Evolutionary conservation across 1,139 yeast species (phyloP).

Genomic region (Starmera stellimalicola): DNA sequence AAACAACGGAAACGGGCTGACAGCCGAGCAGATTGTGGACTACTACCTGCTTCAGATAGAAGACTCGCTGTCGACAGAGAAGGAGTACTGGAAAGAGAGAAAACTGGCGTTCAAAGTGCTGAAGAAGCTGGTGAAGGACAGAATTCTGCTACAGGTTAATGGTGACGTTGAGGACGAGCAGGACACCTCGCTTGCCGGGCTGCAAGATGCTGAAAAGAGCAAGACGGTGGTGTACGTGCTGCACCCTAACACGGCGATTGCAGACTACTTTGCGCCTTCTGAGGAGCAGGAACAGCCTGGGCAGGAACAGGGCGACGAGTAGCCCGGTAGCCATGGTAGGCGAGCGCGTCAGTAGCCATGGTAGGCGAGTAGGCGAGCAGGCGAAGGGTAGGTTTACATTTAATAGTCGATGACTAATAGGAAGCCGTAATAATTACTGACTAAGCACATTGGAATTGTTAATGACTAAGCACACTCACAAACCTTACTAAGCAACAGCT

Average conservation of each 20-base stretch:
- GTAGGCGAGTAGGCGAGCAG: too few relatives aligned
- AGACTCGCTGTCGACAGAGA: constrained; percentile 59
- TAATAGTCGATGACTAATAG: too few relatives aligned
- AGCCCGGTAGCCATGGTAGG: too few relatives aligned
- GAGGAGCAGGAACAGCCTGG: constrained; percentile 5
- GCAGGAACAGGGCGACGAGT: too few relatives aligned
- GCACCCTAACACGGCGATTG: constrained; percentile 84
- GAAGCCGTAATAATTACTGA: too few relatives aligned
- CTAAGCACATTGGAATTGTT: too few relatives aligned
- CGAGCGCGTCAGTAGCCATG: too few relatives aligned
- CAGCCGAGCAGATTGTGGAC: constrained; percentile 60
- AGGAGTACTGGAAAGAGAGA: constrained; percentile 63
- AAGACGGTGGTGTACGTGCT: constrained; percentile 49
- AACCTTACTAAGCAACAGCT: too few relatives aligned
- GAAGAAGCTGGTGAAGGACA: constrained; percentile 76
- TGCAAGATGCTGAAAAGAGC: constrained; percentile 19
- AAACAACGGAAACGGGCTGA: constrained; percentile 50
- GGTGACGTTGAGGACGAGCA: constrained; percentile 37
- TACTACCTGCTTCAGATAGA: constrained; percentile 79
- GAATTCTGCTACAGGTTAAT: constrained; percentile 72
- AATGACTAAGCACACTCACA: too few relatives aligned
- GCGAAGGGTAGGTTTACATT: too few relatives aligned
- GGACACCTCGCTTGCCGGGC: constrained; percentile 12
- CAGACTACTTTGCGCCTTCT: constrained; percentile 31
- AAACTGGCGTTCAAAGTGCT: constrained; percentile 71